Evolutionary conservation across 139 green algal genomes (phyloP).

Genomic region (Astrephomene gubernaculifera): DNA sequence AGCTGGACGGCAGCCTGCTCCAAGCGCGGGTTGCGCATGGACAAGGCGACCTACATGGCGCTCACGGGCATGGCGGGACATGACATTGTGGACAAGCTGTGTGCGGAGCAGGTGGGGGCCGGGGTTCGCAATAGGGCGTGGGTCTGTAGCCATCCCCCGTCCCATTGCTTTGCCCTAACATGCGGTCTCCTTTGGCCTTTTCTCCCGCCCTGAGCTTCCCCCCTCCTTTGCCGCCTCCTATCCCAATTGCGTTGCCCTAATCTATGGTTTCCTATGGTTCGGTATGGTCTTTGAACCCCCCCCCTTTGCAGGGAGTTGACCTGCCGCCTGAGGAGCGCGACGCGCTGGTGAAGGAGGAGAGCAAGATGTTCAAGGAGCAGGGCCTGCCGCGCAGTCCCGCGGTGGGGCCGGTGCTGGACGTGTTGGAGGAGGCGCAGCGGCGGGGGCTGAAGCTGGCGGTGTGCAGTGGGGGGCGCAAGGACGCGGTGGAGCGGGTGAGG

Average conservation of each 20-base stretch:
- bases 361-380: slow-evolving; percentile 14
- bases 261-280: too few relatives aligned
- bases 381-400: slow-evolving; percentile 18
- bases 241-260: too few relatives aligned
- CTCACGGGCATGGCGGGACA: slow-evolving; percentile 25
- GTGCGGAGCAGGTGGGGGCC: slow-evolving; percentile 1
- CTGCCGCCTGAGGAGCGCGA: slow-evolving; percentile 18
- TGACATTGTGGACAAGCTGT: slow-evolving; percentile 39
- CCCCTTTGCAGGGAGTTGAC: slow-evolving; percentile 35
- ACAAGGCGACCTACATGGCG: slow-evolving; percentile 39
- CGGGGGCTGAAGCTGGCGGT: slow-evolving; percentile 32
- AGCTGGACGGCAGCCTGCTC: slow-evolving; percentile 10
- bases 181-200: too few relatives aligned
- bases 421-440: slow-evolving; percentile 25
- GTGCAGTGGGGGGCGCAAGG: slow-evolving; percentile 39
- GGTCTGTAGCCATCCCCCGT: not conserved
- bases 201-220: too few relatives aligned
- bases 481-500: slow-evolving; percentile 33
- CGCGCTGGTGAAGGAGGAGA: slow-evolving; percentile 40
- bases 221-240: too few relatives aligned
- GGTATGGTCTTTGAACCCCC: too few relatives aligned
- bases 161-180: too few relatives aligned
- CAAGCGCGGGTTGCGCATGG: slow-evolving; percentile 12
- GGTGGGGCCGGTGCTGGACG: slow-evolving; percentile 25
- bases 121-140: not conserved